Evolutionary conservation across 1,284 basidiomycete genomes (phyloP).

Genomic region (Sporisorium iseilematis-ciliati): DNA sequence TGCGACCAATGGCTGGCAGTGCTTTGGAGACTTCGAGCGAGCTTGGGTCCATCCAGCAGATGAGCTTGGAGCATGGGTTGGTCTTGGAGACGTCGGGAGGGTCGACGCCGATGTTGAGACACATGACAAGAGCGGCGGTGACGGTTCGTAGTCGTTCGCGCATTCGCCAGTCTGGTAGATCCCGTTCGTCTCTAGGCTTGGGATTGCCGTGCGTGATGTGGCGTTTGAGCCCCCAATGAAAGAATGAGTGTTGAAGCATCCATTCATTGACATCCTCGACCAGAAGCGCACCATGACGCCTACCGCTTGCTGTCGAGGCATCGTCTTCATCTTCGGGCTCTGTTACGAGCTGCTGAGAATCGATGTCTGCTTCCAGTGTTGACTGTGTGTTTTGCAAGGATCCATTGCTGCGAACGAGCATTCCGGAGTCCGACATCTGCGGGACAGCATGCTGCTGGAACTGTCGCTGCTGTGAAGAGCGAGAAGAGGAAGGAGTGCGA

Average conservation of each 20-base stretch:
- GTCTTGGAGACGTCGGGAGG: constrained; percentile 98
- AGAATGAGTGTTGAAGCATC: constrained; percentile 65
- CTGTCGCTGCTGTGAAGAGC: constrained; percentile 15
- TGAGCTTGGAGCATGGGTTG: constrained; percentile 91
- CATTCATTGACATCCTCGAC: constrained; percentile 65
- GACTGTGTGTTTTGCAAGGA: constrained; percentile 10
- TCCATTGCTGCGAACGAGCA: constrained; percentile 18
- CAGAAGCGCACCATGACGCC: constrained; percentile 65
- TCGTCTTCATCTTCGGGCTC: constrained; percentile 57
- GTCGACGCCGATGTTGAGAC: constrained; percentile 96
- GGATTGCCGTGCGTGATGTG: constrained; percentile 89
- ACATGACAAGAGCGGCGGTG: constrained; percentile 91
- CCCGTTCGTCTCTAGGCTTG: constrained; percentile 76
- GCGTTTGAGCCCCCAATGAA: constrained; percentile 75
- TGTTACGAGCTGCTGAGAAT: constrained; percentile 36
- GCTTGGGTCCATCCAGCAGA: constrained; percentile 97
- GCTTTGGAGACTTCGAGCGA: constrained; percentile 76
- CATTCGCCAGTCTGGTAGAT: constrained; percentile 78
- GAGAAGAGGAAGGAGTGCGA: constrained; percentile 17
- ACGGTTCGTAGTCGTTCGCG: constrained; percentile 86
- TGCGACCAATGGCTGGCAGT: constrained; percentile 80
- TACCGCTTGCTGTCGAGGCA: constrained; percentile 59
- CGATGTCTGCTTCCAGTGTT: constrained; percentile 28
- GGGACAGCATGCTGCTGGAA: constrained; percentile 27
- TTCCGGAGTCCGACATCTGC: constrained; percentile 24